Evolutionary conservation across 257 asterid species (phyloP), one percentile per base, ranked within the genome.

Genomic region (Penstemon davidsonii): DNA sequence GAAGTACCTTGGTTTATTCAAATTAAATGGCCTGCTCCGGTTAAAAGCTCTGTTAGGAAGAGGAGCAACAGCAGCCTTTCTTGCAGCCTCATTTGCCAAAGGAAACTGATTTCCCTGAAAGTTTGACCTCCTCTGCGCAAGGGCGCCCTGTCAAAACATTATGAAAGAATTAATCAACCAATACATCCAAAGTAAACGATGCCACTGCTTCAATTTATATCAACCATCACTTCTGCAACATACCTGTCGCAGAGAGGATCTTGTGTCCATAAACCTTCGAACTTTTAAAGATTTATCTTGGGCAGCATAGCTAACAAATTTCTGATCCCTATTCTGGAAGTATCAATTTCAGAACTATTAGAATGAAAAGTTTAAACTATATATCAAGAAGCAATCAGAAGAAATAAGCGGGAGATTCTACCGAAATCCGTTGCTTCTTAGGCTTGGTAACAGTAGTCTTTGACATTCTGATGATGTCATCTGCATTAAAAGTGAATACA

Each of bases 241-340:
- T 78, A 89, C 96, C 90, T 89, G 98, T 78, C 98, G 79, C 64
- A 89, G 62, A 55, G 89, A 73, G 71, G 96, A 89, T 60, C 88
- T 73, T 57, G 88, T 69, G 74, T 89, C 86, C 87, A 85, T 76
- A 77, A 83, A 85, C 70, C 73, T 85, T 44, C 18, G 79, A 45
- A 69, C 54, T 78, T 79, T 87, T 6, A 75, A 71, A 55, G 80
- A 63, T 85, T 82, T 86, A 78, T 87, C 95, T 68, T 77, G 97
- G 57, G 78, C 69, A 61, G 73, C 79, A 75, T 76, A 75, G 71
- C 64, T 82, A 39, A 67, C 74, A 69, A 76, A 71, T 44, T 78
- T 86, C 66, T 80, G 86, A 72, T 64, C 82, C 73, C 82, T 84
- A 69, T 86, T 89, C 98, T 92, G 88, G 63, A 72, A 37, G 54